Evolutionary conservation across 345 rosid genomes (phyloP), one percentile per base, ranked within the genome.

Genomic region (Salix brachista): DNA sequence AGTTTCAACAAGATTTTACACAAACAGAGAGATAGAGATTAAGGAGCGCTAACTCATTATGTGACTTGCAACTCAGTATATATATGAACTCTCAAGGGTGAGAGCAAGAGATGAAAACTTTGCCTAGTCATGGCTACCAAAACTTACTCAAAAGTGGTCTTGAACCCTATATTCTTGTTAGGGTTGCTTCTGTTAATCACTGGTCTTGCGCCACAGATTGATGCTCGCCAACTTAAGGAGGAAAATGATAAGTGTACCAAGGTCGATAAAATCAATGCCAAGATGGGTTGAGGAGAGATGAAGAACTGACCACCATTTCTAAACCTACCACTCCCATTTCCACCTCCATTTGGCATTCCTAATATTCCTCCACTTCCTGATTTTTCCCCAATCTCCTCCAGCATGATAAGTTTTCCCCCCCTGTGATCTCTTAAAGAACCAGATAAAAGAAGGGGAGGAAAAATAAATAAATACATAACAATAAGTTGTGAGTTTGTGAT

Each of bases 291-390:
- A 12, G 67, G 44, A 68, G 78, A 68, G 21, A 68, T 36, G 79
- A 76, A 54, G 73, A 17, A 14, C 62, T 50, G 67, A 19, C 13
- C 34, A 37, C 66, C 78, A 36, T 30, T 67, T 34, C 78, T 54
- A 68, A 26, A 28, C 61, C 32, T 56, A 21, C 61, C 21, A 32
- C 34, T 32, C 42, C 77, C 81, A 32, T 56, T 79, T 26, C 69
- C 76, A 30, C 81, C 81, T 26, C 77, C 73, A 32, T 73, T 73
- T 42, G 58, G 66, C 2, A 75, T 75, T 52, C 78, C 72, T 25
- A 52, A 67, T 28, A 9, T 78, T 52, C 77, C 77, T 34, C 77
- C 73, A 19, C 62, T 74, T 7, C 70, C 74, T 23, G 62, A 44
- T 30, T 34, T 1, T 64, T 2, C 75, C 70, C 1, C 30, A 44